These are phyloP conservation scores for Fusarium hostae DNA, from an alignment of 2,329 filamentous ascomycete species.

Conservation along the genomic window DNA sequence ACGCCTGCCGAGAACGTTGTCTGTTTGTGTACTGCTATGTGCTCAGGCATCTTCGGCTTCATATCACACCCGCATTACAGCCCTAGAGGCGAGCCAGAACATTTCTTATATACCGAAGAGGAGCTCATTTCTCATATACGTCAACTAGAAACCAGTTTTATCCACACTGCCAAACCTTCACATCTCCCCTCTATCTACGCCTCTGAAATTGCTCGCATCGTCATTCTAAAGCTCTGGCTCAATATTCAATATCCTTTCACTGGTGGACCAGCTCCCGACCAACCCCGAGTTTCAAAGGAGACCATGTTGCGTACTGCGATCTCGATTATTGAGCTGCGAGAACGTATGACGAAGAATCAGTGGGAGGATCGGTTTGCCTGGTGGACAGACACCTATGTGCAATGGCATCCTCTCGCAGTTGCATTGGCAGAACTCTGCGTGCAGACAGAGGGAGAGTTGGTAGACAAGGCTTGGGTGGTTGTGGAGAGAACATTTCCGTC, in stretches of 20 bases:
- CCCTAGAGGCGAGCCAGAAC: constrained; percentile 26
- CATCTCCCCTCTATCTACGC: constrained; percentile 53
- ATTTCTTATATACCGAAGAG: constrained; percentile 49
- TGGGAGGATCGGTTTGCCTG: constrained; percentile 55
- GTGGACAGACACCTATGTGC: constrained; percentile 62
- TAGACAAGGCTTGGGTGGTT: constrained; percentile 61
- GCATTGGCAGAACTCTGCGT: constrained; percentile 63
- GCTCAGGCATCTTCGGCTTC: constrained; percentile 55
- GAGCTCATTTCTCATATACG: constrained; percentile 55
- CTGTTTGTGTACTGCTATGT: constrained; percentile 52
- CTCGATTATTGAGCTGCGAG: constrained; percentile 57
- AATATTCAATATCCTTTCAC: constrained; percentile 58
- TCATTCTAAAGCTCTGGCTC: constrained; percentile 60
- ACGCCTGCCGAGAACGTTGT: constrained; percentile 57
- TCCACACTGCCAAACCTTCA: constrained; percentile 48
- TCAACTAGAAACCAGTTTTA: constrained; percentile 53
- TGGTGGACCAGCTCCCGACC: constrained; percentile 42
- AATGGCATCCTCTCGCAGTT: constrained; percentile 66
- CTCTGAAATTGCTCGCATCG: constrained; percentile 53
- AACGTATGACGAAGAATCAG: constrained; percentile 48
- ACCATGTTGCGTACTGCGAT: constrained; percentile 60
- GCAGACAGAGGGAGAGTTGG: constrained; percentile 57
- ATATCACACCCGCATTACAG: constrained; percentile 50
- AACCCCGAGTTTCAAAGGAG: constrained; percentile 52
- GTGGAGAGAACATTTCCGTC: constrained; percentile 58